Conservation (phyloP, 179 eudicot species). For the Spinacia oleracea region DNA sequence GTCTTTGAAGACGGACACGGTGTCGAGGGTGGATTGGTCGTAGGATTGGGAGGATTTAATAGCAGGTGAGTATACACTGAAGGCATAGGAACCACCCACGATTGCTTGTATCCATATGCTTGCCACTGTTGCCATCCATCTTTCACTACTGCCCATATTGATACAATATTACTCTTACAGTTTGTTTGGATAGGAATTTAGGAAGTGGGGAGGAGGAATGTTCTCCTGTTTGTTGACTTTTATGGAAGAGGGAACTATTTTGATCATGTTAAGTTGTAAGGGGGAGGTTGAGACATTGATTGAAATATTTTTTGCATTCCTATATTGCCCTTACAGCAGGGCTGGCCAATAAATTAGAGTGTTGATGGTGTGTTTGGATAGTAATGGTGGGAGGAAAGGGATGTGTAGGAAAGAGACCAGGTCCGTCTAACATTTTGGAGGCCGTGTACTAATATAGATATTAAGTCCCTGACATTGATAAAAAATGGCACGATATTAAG, state of each 20-base stretch:
- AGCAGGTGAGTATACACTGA: slow-evolving; percentile 60
- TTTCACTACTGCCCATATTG: slow-evolving; percentile 12
- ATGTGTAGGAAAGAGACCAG: too few species aligned
- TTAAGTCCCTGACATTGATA: neutral
- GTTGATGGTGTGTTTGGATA: neutral
- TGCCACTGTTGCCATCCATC: slow-evolving; percentile 49
- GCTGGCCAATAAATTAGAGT: neutral
- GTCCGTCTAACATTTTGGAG: neutral
- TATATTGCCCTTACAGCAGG: neutral
- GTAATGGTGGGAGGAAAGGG: neutral
- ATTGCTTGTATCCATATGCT: slow-evolving; percentile 77
- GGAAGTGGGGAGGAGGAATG: neutral
- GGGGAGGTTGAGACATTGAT: neutral
- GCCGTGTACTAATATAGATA: neutral
- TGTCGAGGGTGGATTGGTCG: slow-evolving; percentile 71
- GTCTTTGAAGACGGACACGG: slow-evolving; percentile 76
- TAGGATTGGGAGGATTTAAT: slow-evolving; percentile 67
- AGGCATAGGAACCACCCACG: slow-evolving; percentile 47
- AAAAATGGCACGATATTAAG: too few species aligned
- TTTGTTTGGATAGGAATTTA: neutral
- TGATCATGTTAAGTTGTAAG: too few species aligned
- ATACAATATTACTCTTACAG: neutral
- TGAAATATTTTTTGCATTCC: neutral
- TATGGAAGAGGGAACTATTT: too few species aligned
- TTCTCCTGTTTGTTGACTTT: neutral